Base-by-base conservation (phyloP, 2,329 filamentous ascomycete genomes). In the Aspergillus niger region DNA sequence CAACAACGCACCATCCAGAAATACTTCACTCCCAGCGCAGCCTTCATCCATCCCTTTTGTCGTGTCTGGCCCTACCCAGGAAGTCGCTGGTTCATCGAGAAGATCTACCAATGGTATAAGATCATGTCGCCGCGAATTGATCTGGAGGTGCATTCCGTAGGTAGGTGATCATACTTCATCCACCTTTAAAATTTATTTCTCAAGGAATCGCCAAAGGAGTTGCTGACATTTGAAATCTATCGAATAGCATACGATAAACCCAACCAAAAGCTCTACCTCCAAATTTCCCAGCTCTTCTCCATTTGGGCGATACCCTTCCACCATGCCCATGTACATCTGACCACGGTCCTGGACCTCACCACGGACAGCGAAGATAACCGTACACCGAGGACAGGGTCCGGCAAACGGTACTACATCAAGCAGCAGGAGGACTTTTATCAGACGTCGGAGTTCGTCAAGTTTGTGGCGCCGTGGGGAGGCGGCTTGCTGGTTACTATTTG, bases 361-460 rank as follows among this genome's bases (percentile, higher is more conserved):
- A 81, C 82, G 15, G 75, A 81, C 30, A 72, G 80, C 24, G 69
- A 71, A 8, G 64, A 70, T 38, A 56, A 32, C 11, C 39, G 30
- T 17, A 54, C 53, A 11, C 55, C 26, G 5, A 63, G 15, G 59
- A 60, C n/a, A 41, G 66, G 60, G 5, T 65, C 70, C 8, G 63
- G 69, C 39, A 76, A 69, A 22, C 83, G 82, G 60, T 95, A 92
- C 77, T 90, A 88, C 72, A 93, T 96, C 64, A 75, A 81, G 6
- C 84, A 82, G 17, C 92, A 97, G 72, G 88, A 96, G 65, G 92
- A 97, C 71, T 77, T 93, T 7, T 96, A 96, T 70, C 91, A 94
- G 69, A 81, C 86, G 0, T 88, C 87, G 52, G 89, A 96, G 66
- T 89, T 88, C 63, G 79, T 94, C 62, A 88, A 89, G 67, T 95